Evolutionary conservation across 2,329 filamentous ascomycete genomes (phyloP).

Genomic region (Magnaporthiopsis rhizophila): DNA sequence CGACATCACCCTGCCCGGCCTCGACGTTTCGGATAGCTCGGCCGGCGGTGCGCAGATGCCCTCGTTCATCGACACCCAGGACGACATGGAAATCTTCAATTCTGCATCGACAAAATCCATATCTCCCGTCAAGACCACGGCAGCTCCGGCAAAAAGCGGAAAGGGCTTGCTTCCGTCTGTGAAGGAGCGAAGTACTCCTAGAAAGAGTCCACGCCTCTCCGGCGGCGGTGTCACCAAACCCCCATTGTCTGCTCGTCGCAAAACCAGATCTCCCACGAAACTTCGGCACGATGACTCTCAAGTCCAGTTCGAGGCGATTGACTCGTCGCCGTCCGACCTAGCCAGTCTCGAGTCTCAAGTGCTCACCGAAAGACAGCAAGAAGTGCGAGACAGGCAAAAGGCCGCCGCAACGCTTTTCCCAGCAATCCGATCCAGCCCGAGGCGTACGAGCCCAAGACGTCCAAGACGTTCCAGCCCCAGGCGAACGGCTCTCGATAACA

Average conservation of each 20-base stretch:
- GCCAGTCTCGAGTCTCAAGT: slow-evolving; percentile 57
- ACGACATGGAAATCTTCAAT: slow-evolving; percentile 29
- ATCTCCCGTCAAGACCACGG: background rate
- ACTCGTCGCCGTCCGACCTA: slow-evolving; percentile 45
- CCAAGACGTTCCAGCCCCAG: slow-evolving; percentile 5
- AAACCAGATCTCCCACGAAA: slow-evolving; percentile 26
- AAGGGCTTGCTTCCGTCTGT: slow-evolving; percentile 18
- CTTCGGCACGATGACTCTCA: slow-evolving; percentile 77
- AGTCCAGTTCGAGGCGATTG: slow-evolving; percentile 65
- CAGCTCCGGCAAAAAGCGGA: slow-evolving; percentile 16
- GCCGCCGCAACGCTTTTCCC: slow-evolving; percentile 61
- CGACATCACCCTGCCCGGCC: slow-evolving; percentile 37
- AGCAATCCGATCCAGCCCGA: slow-evolving; percentile 52
- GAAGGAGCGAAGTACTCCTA: slow-evolving; percentile 7
- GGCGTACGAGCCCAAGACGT: slow-evolving; percentile 9
- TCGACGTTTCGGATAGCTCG: slow-evolving; percentile 27
- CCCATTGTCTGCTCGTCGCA: slow-evolving; percentile 1
- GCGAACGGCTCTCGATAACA: background rate
- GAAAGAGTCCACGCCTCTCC: slow-evolving; percentile 1
- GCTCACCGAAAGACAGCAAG: slow-evolving; percentile 71
- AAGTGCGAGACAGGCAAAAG: slow-evolving; percentile 66
- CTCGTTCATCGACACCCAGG: slow-evolving; percentile 40
- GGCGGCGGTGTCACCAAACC: slow-evolving; percentile 2
- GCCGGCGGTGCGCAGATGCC: slow-evolving; percentile 29
- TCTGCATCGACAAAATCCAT: slow-evolving; percentile 18